Percentiles rank a stretch among this genome's conserved stretches.
Evolutionary conservation across 257 asterid genomes (phyloP).

Genomic region (Solanum chaucha): DNA sequence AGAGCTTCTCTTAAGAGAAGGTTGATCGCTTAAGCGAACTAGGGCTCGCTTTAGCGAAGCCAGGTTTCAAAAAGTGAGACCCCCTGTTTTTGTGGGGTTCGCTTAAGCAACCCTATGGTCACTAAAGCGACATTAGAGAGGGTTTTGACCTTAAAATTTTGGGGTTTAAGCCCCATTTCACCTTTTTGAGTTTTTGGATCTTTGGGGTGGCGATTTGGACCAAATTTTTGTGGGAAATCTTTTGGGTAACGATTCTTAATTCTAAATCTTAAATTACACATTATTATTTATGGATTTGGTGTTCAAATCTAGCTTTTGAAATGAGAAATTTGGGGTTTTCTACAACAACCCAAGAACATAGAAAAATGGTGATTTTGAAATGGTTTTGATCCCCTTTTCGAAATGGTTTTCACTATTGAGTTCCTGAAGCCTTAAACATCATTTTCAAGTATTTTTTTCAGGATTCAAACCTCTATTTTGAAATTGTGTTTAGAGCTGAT

Average conservation of each 20-base stretch:
- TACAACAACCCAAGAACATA: not conserved
- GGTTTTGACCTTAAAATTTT: no score
- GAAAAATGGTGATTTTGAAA: not conserved
- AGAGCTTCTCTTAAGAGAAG: not conserved
- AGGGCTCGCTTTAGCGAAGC: not conserved
- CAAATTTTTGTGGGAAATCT: not conserved
- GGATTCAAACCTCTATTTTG: not conserved
- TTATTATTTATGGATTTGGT: not conserved
- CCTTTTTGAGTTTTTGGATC: not conserved
- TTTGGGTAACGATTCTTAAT: not conserved
- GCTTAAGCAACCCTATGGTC: not conserved
- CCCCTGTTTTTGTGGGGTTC: not conserved
- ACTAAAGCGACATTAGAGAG: not conserved
- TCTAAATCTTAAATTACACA: no score
- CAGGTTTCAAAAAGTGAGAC: not conserved
- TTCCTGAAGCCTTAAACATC: not conserved
- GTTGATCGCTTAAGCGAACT: not conserved
- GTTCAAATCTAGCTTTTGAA: not conserved
- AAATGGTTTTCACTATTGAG: no score
- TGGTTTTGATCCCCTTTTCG: not conserved
- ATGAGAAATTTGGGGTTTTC: not conserved
- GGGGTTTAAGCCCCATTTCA: not conserved
- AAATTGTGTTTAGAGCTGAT: no score
- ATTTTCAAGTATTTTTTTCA: no score
- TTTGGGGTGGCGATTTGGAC: not conserved